Base-by-base conservation (phyloP, 2,329 filamentous ascomycete genomes). In the Talaromyces pinophilus region DNA sequence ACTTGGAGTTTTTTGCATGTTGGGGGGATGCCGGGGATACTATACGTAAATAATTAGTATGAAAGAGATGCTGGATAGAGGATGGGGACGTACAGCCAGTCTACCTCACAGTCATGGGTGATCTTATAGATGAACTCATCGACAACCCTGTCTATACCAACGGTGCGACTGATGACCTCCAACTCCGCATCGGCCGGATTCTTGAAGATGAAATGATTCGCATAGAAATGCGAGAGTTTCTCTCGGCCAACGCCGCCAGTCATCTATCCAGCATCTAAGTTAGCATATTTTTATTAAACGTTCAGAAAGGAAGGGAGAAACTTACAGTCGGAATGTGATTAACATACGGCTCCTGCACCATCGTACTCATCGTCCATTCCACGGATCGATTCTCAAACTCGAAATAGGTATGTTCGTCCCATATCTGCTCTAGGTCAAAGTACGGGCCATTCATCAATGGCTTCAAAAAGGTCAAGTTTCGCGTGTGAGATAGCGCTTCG, bases 291-390 rank as follows among this genome's bases (percentile, higher is more conserved):
- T 42, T 10, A 46, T 10, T 1, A 55, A 22, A 38, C 5, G n/a
- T 33, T 48, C 22, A n/a, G 11, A 63, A 2, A 52, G 6, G 25
- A 22, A 25, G 17, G 17, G 22, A 40, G 48, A 33, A 4, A 71
- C 84, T 80, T 71, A 88, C 82, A 0, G 90, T 92, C 0, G 90
- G 88, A 1, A 92, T 82, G 73, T 93, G 89, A 73, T 93, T 93
- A 1, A 93, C 90, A 72, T 93, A 92, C 1, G 90, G 91, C 74
- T 92, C 87, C 59, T 88, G 83, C 1, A 92, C 90, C 90, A 93
- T 93, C 0, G 90, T 93, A n/a, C 82, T 83, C 90, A 93, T 93
- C 0, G 90, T 93, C 69, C 87, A 85, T 68, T 87, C 87, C 0
- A 92, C 90, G 1, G 86, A 86, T 11, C 90, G 84, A 64, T 88